phyloP scores from a whole-genome alignment of 306 rosid species.

The apple (Malus domestica) region DNA sequence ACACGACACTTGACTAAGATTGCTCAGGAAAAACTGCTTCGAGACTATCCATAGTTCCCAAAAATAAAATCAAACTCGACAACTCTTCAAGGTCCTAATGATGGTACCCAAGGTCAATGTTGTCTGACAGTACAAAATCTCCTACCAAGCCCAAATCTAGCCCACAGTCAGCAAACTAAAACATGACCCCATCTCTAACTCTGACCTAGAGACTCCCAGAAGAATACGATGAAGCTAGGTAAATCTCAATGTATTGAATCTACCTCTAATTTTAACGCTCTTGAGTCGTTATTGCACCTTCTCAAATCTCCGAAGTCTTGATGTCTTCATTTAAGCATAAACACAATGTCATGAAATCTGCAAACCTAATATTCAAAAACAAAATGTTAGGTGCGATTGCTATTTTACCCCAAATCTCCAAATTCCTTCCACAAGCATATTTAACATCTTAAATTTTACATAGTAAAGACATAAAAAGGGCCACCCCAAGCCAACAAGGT shows the following conservation, averaged over 20 bases:
- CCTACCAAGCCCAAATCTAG: background rate
- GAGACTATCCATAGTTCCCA: background rate
- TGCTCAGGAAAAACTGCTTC: background rate
- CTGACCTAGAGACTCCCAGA: background rate
- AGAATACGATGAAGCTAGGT: background rate
- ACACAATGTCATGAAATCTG: background rate
- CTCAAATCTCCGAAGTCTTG: background rate
- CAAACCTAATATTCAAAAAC: background rate
- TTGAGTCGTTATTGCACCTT: background rate
- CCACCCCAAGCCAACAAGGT: too few relatives aligned
- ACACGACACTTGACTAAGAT: background rate
- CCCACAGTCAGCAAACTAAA: background rate
- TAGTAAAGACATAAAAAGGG: background rate
- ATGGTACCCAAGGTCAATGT: background rate
- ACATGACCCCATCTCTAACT: background rate
- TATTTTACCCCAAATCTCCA: background rate
- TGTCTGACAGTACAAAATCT: background rate
- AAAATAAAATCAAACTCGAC: background rate
- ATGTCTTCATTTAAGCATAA: background rate
- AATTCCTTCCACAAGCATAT: background rate
- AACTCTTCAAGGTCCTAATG: background rate
- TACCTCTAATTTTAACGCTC: background rate
- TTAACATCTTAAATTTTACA: background rate
- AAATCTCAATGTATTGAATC: background rate
- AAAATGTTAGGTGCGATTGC: background rate